Percentiles rank a stretch among this genome's conserved stretches.
Conservation (phyloP, 495 filamentous ascomycete species). For the Podospora tetraspora region DNA sequence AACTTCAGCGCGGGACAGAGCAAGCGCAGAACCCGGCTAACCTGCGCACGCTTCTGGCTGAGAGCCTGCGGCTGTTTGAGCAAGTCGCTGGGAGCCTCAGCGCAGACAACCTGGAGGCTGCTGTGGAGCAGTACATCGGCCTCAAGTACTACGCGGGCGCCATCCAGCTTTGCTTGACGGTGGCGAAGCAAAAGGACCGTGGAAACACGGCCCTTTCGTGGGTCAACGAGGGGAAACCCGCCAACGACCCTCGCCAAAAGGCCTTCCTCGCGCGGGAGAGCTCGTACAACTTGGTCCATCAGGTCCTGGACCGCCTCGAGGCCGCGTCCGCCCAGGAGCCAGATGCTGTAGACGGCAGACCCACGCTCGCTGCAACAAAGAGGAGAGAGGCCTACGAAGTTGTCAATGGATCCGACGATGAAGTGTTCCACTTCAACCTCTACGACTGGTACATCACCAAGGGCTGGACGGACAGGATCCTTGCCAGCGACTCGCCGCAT, state of each 20-base stretch:
- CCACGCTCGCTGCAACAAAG: constrained; percentile 66
- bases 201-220: constrained; percentile 77
- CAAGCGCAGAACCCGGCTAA: constrained; percentile 65
- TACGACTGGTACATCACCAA: constrained; percentile 95
- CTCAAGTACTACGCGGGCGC: constrained; percentile 92
- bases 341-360: constrained; percentile 69
- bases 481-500: constrained; percentile 74
- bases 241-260: constrained; percentile 60
- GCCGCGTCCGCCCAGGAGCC: constrained; percentile 57
- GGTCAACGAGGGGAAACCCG: constrained; percentile 48
- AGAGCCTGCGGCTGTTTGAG: constrained; percentile 82
- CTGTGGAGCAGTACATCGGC: constrained; percentile 67
- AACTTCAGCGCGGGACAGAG: constrained; percentile 80
- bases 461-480: constrained; percentile 74
- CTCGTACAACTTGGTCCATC: constrained; percentile 79
- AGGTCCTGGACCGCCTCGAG: constrained; percentile 72
- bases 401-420: constrained; percentile 77
- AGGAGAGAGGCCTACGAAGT: constrained; percentile 81
- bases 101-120: constrained; percentile 71
- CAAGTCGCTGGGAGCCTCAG: constrained; percentile 77
- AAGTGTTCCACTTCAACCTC: constrained; percentile 87
- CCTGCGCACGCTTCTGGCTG: constrained; percentile 76
- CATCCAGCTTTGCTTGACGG: constrained; percentile 78
- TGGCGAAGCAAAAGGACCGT: constrained; percentile 75
- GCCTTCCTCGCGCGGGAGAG: constrained; percentile 64